Evolutionary conservation across 345 rosid species (phyloP).

Genomic region (Stellera chamaejasme): DNA sequence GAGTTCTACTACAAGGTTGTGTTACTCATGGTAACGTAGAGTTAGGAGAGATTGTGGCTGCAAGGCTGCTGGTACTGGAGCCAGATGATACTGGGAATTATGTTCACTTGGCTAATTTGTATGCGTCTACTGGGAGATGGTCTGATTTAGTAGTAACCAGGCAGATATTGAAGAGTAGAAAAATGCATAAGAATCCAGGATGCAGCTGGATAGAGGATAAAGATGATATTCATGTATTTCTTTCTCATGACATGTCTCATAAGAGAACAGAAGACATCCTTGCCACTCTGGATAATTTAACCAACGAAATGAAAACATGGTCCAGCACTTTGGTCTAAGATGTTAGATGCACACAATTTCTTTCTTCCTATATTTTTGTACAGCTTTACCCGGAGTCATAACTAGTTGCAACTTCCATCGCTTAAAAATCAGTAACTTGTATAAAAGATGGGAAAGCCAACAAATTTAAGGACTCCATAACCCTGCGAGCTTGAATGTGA

Average conservation of each 20-base stretch:
- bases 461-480: constrained; percentile 80
- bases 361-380: not conserved
- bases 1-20: constrained; percentile 41
- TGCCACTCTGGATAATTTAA: constrained; percentile 30
- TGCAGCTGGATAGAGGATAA: constrained; percentile 45
- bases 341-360: constrained; percentile 1
- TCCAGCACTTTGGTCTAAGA: constrained; percentile 5
- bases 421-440: not conserved
- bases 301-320: constrained; percentile 31
- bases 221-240: constrained; percentile 33
- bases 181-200: constrained; percentile 47
- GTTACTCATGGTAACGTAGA: constrained; percentile 32
- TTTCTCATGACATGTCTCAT: constrained; percentile 39
- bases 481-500: constrained; percentile 89
- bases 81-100: constrained; percentile 38
- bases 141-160: constrained; percentile 29
- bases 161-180: constrained; percentile 23
- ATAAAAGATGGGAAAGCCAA: constrained; percentile 12
- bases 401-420: constrained; percentile 2
- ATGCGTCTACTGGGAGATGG: constrained; percentile 48
- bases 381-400: not conserved
- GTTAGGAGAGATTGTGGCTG: constrained; percentile 41
- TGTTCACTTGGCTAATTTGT: constrained; percentile 40
- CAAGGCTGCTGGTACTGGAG: constrained; percentile 33
- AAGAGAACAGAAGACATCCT: constrained; percentile 31